Evolutionary conservation across 495 filamentous ascomycete species (phyloP).

Genomic region (Neurospora discreta): DNA sequence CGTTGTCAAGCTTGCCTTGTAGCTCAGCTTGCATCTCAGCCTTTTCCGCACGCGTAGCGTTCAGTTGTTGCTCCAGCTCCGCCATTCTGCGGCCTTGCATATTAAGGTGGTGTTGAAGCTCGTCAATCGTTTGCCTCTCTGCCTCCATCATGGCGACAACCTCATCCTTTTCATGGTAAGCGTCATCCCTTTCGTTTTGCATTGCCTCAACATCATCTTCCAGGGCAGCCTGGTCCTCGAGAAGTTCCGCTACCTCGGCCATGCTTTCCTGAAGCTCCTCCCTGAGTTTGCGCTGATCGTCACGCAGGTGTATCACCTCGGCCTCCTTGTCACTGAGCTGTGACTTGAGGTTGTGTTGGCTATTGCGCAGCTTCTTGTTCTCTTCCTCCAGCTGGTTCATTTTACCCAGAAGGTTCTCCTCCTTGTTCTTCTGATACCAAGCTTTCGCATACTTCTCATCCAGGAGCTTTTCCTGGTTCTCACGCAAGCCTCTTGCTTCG

Average conservation of each 20-base stretch:
- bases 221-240: constrained; percentile 5
- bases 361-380: constrained; percentile 23
- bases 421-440: constrained; percentile 7
- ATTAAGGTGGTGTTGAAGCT: constrained; percentile 31
- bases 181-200: constrained; percentile 21
- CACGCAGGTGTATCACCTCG: not conserved
- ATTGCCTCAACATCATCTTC: constrained; percentile 7
- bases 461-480: not conserved
- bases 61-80: constrained; percentile 21
- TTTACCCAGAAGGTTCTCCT: constrained; percentile 25
- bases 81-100: constrained; percentile 25
- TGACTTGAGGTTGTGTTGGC: constrained; percentile 10
- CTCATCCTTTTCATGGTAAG: constrained; percentile 5
- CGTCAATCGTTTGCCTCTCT: constrained; percentile 31
- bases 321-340: constrained; percentile 7
- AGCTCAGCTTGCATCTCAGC: constrained; percentile 12
- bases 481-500: not conserved
- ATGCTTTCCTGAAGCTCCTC: constrained; percentile 21
- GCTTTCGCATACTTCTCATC: not conserved
- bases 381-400: constrained; percentile 34
- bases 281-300: constrained; percentile 10
- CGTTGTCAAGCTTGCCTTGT: constrained; percentile 23
- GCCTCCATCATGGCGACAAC: constrained; percentile 16
- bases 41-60: constrained; percentile 13
- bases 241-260: not conserved